Evolutionary conservation across 768 basidiomycete species (phyloP), one percentile per base, ranked within the genome.

Genomic region (Dacryopinax spathularia): DNA sequence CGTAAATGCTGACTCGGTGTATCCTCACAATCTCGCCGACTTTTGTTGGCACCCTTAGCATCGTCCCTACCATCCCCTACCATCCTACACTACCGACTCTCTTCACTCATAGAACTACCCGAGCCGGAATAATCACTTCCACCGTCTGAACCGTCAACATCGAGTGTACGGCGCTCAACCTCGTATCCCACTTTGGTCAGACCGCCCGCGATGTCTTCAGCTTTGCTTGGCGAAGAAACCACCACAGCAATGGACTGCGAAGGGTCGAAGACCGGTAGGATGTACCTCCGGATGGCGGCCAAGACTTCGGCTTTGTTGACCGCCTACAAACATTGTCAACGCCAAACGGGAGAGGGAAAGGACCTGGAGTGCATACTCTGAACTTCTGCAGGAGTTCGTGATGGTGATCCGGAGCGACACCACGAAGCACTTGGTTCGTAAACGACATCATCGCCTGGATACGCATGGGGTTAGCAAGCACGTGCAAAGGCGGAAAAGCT

Each of bases 361-460:
- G 6, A 12, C 35, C 33, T 2, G 22, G 3, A 60, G 31, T 61
- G 37, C 63, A 25, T 36, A 74, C 76, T 68, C 73, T 87, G 69
- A 85, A 88, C 70, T 84, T 83, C 68, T 86, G 82, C 44, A 95
- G 78, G n/a, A 92, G 79, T 62, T 86, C 81, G 27, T 88, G 77
- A 68, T 88, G 86, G 70, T 88, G 78, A 65, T 84, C 82, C 70
- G 86, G 84, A 4, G 86, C 76, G 10, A 97, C 82, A 33, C 85
- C 88, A 70, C 89, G 90, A n/a, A 99, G 78, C 0, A 86, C 89
- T 77, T 96, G 91, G 74, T 98, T 94, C 33, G 81, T 77, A 75
- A 96, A 97, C 0, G 92, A 95, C 27, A 82, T 80, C 36, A 82
- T 72, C 0, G 92, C 91, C 91, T 92, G 68, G 2, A 59, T 15